Evolutionary conservation across 169 alveolate genomes (phyloP).

Genomic region (Pseudocohnilembus persalinus): DNA sequence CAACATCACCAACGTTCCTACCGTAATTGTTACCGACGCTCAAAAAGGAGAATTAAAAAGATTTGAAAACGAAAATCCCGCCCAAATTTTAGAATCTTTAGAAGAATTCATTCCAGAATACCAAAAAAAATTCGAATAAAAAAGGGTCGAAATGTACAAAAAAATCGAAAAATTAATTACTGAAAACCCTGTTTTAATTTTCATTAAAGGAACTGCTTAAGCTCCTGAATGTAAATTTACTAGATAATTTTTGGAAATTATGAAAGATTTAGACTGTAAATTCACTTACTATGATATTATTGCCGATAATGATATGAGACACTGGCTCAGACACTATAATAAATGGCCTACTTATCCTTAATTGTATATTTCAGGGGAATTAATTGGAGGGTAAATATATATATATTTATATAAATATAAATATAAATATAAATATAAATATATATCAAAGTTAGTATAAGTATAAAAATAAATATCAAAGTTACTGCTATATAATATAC

Average conservation of each 20-base stretch:
- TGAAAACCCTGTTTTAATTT: slow-evolving; percentile 27
- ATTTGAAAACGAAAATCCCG: slow-evolving; percentile 21
- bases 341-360: slow-evolving; percentile 54
- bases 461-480: too few species aligned
- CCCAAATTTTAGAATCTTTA: slow-evolving; percentile 21
- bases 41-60: slow-evolving; percentile 21
- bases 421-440: too few species aligned
- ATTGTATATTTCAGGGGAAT: slow-evolving; percentile 42
- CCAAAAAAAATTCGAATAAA: slow-evolving; percentile 11
- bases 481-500: too few species aligned
- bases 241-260: slow-evolving; percentile 26
- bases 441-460: too few species aligned
- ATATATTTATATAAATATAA: too few species aligned
- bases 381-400: slow-evolving; percentile 52
- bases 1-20: background rate
- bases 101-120: slow-evolving; percentile 12
- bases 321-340: slow-evolving; percentile 47
- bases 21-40: slow-evolving; percentile 17
- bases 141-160: slow-evolving; percentile 25
- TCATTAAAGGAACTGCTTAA: slow-evolving; percentile 52
- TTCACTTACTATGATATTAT: slow-evolving; percentile 38
- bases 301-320: slow-evolving; percentile 29
- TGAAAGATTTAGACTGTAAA: slow-evolving; percentile 36
- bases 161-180: slow-evolving; percentile 30
- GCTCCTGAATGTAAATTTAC: slow-evolving; percentile 47